Evolutionary conservation across 176 grass and related monocot species (phyloP), one percentile per base, ranked within the genome.

Genomic region (Microstegium vimineum): DNA sequence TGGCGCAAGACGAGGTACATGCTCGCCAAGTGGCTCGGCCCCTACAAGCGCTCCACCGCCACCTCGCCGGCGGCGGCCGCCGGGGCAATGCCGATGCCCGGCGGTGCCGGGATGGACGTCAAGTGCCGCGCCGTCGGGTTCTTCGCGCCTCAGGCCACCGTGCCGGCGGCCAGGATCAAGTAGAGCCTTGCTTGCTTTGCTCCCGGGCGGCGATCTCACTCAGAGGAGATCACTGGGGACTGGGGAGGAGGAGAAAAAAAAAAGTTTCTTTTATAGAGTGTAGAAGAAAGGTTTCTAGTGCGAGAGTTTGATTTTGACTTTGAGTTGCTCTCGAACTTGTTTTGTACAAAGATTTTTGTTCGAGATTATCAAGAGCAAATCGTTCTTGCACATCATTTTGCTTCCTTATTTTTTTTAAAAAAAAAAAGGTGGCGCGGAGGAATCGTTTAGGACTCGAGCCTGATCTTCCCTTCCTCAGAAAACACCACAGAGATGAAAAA

Each of bases 21-120:
- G 92, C 86, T 91, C 49, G 92, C 92, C 90, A 98, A 98, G 85
- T 98, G 95, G 92, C 95, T 98, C 40, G 95, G 88, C 0, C 84
- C 90, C 2, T 98, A 98, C 86, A 91, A 93, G 73, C 74, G 97
- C 42, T 90, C 87, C 17, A 90, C 87, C 15, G 80, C 74, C 36
- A 73, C 82, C 23, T 32, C 82, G 16, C 37, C 78, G 31, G 0
- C 70, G 69, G 17, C 70, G 26, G 6, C 72, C 6, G 11, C 47
- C 16, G 76, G 82, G 8, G 30, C 76, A 77, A 81, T 86, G 42
- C 16, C 82, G 67, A 11, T 91, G 81, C 14, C 71, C 70, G 60
- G 47, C 57, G 57, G 16, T 22, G 10, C 77, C 6, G 52, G 84
- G 27, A 1, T 85, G 59, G 79, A 90, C 61, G 62, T 90, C 60